Base-by-base conservation (phyloP, 768 basidiomycete genomes). In the Tylopilus subfusipes region DNA sequence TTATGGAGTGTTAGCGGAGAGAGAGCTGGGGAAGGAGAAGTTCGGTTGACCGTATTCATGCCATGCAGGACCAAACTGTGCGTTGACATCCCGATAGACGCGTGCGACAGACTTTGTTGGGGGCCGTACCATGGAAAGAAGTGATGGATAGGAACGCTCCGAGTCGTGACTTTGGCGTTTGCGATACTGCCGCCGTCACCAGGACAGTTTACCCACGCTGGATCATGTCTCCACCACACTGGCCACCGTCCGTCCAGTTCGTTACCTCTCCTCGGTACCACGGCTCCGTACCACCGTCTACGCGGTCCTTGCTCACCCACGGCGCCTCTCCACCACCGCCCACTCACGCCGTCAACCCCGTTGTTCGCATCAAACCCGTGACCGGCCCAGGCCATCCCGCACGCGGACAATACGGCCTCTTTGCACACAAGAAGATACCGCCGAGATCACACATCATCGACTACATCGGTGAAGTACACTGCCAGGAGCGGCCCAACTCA, bases 1-100 rank as follows among this genome's bases (percentile, higher is more conserved):
- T 56, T 59, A 60, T 45, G 58, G 55, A 48, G 59, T 25, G 42
- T 67, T 18, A 69, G 64, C 13, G 38, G 27, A 39, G 31, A 44
- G 24, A 40, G 52, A 33, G 8, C 29, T 8, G 36, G 30, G n/a
- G 42, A 22, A 36, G 12, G 61, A 21, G 6, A 29, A 4, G 53
- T 39, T 19, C 29, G 57, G 68, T 77, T 63, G 61, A 95, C 94
- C 94, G 69, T 97, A 97, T 82, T 97, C 94, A 70, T 93, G 87
- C 94, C 94, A 97, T 59, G 90, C 82, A 55, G 91, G 82, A 19
- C 94, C 94, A 59, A 93, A 77, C 68, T 85, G 86, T 63, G 83
- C 80, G 70, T 96, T 96, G 64, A 93, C 93, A 73, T 94, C 87
- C 52, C 86, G 73, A 68, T 97, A 97, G 39, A 94, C 85, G 65